A percentile compares a stretch with the other conserved stretches of the same genome.
These are phyloP conservation scores for Penicillium sp. DNA, from an alignment of 2,329 filamentous ascomycete genomes.

Conservation along the genomic window DNA sequence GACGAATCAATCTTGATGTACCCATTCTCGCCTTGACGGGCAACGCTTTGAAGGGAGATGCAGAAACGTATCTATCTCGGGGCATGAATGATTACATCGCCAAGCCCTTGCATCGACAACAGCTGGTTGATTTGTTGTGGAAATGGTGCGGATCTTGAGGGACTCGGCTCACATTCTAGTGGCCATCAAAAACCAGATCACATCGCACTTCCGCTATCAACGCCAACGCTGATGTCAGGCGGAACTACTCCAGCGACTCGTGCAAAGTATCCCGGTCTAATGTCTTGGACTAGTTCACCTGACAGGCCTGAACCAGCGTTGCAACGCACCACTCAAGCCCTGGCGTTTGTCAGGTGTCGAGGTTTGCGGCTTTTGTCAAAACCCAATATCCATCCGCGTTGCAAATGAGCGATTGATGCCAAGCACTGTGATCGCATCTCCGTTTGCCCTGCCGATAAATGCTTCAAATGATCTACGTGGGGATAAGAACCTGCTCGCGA, in stretches of 20 bases:
- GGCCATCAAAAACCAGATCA: background rate
- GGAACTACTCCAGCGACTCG: background rate
- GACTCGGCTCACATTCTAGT: background rate
- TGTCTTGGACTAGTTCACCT: background rate
- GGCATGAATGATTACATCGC: slow-evolving; percentile 60
- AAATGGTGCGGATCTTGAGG: slow-evolving; percentile 36
- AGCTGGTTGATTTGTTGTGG: slow-evolving; percentile 47
- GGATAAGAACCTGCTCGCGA: background rate
- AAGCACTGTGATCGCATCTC: background rate
- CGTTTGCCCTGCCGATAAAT: background rate
- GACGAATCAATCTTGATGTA: slow-evolving; percentile 38
- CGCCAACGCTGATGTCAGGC: background rate
- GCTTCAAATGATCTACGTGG: background rate
- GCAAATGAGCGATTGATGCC: background rate
- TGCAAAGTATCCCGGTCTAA: too few species aligned
- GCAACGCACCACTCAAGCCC: background rate
- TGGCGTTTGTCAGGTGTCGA: background rate
- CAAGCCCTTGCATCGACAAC: slow-evolving; percentile 56
- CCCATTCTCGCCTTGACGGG: slow-evolving; percentile 60
- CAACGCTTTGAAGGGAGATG: slow-evolving; percentile 58
- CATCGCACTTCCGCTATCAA: background rate
- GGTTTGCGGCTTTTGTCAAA: background rate
- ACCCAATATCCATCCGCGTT: too few species aligned
- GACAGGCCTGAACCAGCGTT: background rate
- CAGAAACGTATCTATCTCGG: slow-evolving; percentile 54